Conservation (phyloP, 108 stramenopile species). For the Stephanodiscus triporus region DNA sequence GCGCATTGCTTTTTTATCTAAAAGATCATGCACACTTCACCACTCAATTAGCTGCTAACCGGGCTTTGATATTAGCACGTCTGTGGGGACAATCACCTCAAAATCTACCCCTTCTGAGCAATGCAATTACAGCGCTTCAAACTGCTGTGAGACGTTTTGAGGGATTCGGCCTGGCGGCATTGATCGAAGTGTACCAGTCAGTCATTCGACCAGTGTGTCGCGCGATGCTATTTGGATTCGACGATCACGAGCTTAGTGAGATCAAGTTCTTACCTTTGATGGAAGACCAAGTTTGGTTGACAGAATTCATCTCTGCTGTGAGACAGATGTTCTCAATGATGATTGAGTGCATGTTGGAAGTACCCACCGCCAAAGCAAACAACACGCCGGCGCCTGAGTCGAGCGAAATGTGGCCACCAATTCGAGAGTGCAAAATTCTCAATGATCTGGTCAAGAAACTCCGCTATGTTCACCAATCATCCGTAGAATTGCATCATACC, state of each 20-base stretch:
- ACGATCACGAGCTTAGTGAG: constrained; percentile 65
- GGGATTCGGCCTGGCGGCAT: constrained; percentile 34
- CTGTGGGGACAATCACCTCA: constrained; percentile 64
- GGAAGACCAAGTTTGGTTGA: constrained; percentile 59
- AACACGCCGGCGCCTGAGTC: background rate
- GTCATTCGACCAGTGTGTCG: constrained; percentile 67
- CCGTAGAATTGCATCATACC: constrained; percentile 66
- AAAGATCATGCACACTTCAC: constrained; percentile 43
- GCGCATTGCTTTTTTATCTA: constrained; percentile 39
- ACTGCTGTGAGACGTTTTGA: constrained; percentile 43
- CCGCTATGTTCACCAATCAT: constrained; percentile 33
- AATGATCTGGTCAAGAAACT: constrained; percentile 45
- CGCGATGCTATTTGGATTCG: constrained; percentile 76
- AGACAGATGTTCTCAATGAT: constrained; percentile 30
- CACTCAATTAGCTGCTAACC: constrained; percentile 64
- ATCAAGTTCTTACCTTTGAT: constrained; percentile 61
- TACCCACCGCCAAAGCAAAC: constrained; percentile 1
- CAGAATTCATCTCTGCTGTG: constrained; percentile 39
- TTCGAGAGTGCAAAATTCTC: constrained; percentile 59
- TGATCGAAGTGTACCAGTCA: constrained; percentile 75
- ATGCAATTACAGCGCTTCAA: constrained; percentile 57
- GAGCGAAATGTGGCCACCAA: constrained; percentile 67
- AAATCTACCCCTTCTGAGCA: constrained; percentile 48
- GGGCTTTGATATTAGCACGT: constrained; percentile 65
- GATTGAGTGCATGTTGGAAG: constrained; percentile 14